A percentile compares a stretch with the other conserved stretches of the same genome.
Evolutionary conservation across 1,284 basidiomycete species (phyloP).

Genomic region (Leucoagaricus sp.): DNA sequence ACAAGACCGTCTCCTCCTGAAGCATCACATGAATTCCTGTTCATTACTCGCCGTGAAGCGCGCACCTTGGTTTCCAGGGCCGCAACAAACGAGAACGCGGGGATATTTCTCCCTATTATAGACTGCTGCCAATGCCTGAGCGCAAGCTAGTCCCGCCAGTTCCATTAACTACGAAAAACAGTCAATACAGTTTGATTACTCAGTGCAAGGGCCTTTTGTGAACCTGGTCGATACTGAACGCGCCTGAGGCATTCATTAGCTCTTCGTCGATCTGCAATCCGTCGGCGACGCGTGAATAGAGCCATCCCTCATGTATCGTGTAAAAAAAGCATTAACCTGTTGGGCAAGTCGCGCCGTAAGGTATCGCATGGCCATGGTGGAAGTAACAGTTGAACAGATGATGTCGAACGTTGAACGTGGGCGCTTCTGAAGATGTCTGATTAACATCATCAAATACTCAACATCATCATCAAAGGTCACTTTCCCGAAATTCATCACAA

Average conservation of each 20-base stretch:
- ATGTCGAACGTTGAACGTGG: background rate
- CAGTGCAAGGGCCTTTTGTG: background rate
- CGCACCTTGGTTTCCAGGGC: conserved; percentile 90
- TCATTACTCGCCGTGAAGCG: background rate
- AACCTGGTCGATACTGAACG: conserved; percentile 91
- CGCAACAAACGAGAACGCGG: conserved; percentile 90
- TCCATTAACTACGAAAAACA: conserved; percentile 82
- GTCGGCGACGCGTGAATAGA: too few species aligned
- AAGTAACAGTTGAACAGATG: background rate
- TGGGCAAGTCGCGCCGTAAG: conserved; percentile 80
- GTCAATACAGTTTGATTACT: conserved; percentile 1
- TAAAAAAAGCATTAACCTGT: conserved; percentile 62
- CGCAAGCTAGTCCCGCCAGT: conserved; percentile 95
- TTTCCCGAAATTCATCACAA: too few species aligned
- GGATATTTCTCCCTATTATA: conserved; percentile 70
- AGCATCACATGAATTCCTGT: background rate
- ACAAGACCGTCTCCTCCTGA: conserved; percentile 92
- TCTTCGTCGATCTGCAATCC: conserved; percentile 88
- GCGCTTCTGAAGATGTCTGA: too few species aligned
- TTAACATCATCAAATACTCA: too few species aligned
- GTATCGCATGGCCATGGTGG: conserved; percentile 69
- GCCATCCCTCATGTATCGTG: too few species aligned
- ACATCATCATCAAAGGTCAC: background rate
- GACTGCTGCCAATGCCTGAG: conserved; percentile 81
- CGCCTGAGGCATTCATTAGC: conserved; percentile 82